Base-by-base conservation (phyloP, 495 filamentous ascomycete genomes). In the Acidomyces sp. region DNA sequence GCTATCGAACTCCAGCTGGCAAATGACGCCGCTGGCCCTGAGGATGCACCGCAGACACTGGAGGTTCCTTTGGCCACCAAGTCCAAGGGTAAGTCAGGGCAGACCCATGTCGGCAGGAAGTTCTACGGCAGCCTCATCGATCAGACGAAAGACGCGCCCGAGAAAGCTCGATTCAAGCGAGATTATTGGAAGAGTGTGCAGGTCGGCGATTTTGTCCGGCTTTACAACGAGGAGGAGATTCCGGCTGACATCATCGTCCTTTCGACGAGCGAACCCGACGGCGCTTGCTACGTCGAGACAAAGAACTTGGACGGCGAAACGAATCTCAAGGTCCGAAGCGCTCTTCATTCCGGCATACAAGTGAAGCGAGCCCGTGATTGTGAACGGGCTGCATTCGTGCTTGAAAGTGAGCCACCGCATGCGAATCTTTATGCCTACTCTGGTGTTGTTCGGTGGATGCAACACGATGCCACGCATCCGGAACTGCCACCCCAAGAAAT, bases 251-350 rank as follows among this genome's bases (percentile, higher is more conserved):
- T 96, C 31, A 79, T 96, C 35, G 83, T 99, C 37, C 65, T 99
- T n/a, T 85, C 90, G 10, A 95, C 92, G 7, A 95, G 90, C 2
- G 90, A 95, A 52, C 71, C 75, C 3, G 92, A 99, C 53, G 92
- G 92, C 26, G 81, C 86, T 24, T 99, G 92, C 58, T 96, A 96
- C 50, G 80, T 96, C 17, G 92, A 99, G 62, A 99, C 92, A 2
- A 99, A 93, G 67, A 94, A 92, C 54, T 62, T 99, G 58, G 92
- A 99, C 54, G 92, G 92, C 15, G 92, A 99, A 59, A 99, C 92
- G 0, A 99, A 99, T 51, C 64, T 99, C 38, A 99, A 99, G 60
- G 84, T 96, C 38, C 80, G 92, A 17, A 82, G 87, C 44, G 87
- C 92, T 15, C 69, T 96, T 20, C 79, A 88, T 45, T 85, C 84